Conservation (phyloP, 176 grass and related monocot species). For the Avena eriantha region DNA sequence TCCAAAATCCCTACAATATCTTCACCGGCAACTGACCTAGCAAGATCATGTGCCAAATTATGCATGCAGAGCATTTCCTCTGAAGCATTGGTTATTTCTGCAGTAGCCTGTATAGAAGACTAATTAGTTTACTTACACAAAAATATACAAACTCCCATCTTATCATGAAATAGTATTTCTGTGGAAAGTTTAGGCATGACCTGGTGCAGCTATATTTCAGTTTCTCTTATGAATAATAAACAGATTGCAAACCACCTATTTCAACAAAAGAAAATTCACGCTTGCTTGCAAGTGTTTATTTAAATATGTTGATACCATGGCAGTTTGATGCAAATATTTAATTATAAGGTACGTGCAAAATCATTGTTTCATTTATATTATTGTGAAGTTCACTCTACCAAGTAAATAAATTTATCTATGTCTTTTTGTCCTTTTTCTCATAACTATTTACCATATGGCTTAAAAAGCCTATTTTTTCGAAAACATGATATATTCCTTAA, state of each 20-base stretch:
- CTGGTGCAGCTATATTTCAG: slow-evolving; percentile 5
- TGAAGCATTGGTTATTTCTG: slow-evolving; percentile 13
- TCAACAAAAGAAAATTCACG: slow-evolving; percentile 15
- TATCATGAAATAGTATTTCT: slow-evolving; percentile 6
- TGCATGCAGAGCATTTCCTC: slow-evolving; percentile 56
- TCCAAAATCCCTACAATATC: slow-evolving; percentile 60
- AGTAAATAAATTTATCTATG: slow-evolving; percentile 22
- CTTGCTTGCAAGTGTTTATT: background rate
- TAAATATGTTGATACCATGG: background rate
- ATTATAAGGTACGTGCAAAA: background rate
- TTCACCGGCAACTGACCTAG: slow-evolving; percentile 66
- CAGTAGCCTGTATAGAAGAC: slow-evolving; percentile 16
- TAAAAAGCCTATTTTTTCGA: background rate
- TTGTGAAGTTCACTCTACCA: background rate
- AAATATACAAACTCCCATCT: background rate
- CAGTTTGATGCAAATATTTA: background rate
- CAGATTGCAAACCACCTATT: background rate
- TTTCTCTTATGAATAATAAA: slow-evolving; percentile 21
- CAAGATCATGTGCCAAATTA: slow-evolving; percentile 63
- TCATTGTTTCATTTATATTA: background rate
- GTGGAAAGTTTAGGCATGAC: background rate
- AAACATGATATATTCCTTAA: background rate
- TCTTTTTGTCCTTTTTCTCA: background rate
- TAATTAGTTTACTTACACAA: slow-evolving; percentile 29
- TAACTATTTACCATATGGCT: background rate